Percentiles rank a stretch among this genome's conserved stretches.
phyloP scores from a whole-genome alignment of 148 eudicot species.

The Rhododendron williamsianum region DNA sequence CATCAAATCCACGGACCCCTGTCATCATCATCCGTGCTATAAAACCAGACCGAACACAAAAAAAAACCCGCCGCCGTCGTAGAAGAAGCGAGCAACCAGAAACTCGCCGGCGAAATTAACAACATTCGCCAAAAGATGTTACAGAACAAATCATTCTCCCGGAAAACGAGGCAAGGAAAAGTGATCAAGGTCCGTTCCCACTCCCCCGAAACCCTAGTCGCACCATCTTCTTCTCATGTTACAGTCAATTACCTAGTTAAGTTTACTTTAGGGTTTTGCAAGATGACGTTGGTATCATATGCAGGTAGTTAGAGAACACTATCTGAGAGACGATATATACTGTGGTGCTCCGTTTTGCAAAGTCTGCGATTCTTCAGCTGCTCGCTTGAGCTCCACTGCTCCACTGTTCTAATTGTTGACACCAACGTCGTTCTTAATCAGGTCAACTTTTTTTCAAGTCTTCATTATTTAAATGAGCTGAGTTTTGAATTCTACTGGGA shows the following conservation, averaged over 20 bases:
- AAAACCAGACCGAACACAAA: neutral
- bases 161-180: constrained; percentile 79
- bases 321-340: constrained; percentile 86
- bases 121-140: constrained; percentile 37
- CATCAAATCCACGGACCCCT: neutral
- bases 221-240: constrained; percentile 5
- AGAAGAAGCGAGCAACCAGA: no score
- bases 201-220: constrained; percentile 3
- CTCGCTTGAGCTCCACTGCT: constrained; percentile 52
- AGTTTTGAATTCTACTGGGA: neutral
- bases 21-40: neutral
- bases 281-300: constrained; percentile 12
- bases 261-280: neutral
- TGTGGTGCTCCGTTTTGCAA: constrained; percentile 74
- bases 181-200: constrained; percentile 51
- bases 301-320: constrained; percentile 92
- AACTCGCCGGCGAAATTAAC: no score
- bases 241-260: neutral
- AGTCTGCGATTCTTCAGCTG: constrained; percentile 51
- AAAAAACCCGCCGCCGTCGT: neutral
- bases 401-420: constrained; percentile 62
- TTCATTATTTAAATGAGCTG: neutral
- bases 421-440: constrained; percentile 94
- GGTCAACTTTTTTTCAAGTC: constrained; percentile 23
- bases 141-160: constrained; percentile 66